Evolutionary conservation across 495 filamentous ascomycete genomes (phyloP).

Genomic region (Extremus antarcticus): DNA sequence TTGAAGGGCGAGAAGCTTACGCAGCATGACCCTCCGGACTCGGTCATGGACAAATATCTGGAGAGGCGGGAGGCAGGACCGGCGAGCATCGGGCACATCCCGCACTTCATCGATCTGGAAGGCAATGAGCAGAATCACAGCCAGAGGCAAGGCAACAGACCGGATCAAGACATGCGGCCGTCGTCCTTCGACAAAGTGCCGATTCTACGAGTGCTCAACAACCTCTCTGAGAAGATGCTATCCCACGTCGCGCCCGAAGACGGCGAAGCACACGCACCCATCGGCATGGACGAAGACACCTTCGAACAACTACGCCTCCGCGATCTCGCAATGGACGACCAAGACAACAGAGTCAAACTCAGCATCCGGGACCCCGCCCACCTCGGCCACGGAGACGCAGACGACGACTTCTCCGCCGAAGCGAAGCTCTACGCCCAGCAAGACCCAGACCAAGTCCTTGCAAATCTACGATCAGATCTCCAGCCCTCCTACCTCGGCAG

Average conservation of each 20-base stretch:
- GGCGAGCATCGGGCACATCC: slow-evolving; percentile 42
- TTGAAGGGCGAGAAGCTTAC: slow-evolving; percentile 76
- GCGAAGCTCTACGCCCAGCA: slow-evolving; percentile 50
- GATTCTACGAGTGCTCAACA: slow-evolving; percentile 78
- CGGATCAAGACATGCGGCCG: slow-evolving; percentile 80
- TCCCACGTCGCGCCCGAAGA: slow-evolving; percentile 72
- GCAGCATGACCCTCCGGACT: slow-evolving; percentile 60
- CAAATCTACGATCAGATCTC: slow-evolving; percentile 52
- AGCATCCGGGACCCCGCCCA: slow-evolving; percentile 44
- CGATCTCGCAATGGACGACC: slow-evolving; percentile 66
- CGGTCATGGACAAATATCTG: slow-evolving; percentile 64
- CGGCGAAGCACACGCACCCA: slow-evolving; percentile 47
- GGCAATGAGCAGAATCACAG: slow-evolving; percentile 88
- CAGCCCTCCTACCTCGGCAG: slow-evolving; percentile 33
- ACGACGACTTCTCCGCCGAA: slow-evolving; percentile 41
- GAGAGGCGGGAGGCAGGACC: slow-evolving; percentile 40
- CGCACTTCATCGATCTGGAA: slow-evolving; percentile 80
- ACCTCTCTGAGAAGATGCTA: slow-evolving; percentile 80
- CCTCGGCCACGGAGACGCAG: slow-evolving; percentile 13
- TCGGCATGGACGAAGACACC: slow-evolving; percentile 63
- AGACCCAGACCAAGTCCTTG: slow-evolving; percentile 55
- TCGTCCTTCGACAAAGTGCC: slow-evolving; percentile 53
- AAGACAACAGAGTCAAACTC: slow-evolving; percentile 64
- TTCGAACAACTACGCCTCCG: slow-evolving; percentile 65
- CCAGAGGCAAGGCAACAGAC: slow-evolving; percentile 65